A percentile compares a stretch with the other conserved stretches of the same genome.
These are phyloP conservation scores for Niebla homalea DNA, from an alignment of 495 filamentous ascomycete species.

Conservation along the genomic window DNA sequence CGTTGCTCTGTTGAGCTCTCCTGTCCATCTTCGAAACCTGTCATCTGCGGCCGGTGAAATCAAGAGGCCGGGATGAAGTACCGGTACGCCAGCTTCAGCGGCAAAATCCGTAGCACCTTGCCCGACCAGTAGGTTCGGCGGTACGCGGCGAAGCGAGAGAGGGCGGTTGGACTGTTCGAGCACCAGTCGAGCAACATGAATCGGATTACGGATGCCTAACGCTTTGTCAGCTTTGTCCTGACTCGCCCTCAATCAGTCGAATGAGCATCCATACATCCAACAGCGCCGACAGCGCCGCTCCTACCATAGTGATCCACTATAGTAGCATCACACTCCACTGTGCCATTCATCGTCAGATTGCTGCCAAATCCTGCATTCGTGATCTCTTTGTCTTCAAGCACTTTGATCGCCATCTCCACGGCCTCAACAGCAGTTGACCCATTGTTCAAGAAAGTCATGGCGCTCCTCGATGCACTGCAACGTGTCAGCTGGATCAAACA, in stretches of 20 bases:
- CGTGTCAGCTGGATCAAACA: background rate
- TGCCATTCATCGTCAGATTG: constrained; percentile 80
- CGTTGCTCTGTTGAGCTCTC: constrained; percentile 53
- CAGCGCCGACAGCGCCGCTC: constrained; percentile 86
- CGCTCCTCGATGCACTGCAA: constrained; percentile 61
- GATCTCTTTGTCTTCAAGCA: constrained; percentile 84
- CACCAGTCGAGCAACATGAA: constrained; percentile 69
- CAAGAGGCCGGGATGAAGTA: constrained; percentile 57
- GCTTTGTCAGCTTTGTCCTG: constrained; percentile 1
- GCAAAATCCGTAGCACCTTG: constrained; percentile 77
- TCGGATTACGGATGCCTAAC: constrained; percentile 82
- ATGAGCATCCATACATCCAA: constrained; percentile 50
- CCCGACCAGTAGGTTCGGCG: constrained; percentile 82
- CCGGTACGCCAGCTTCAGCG: constrained; percentile 53
- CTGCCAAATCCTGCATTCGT: constrained; percentile 95
- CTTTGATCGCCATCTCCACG: constrained; percentile 78
- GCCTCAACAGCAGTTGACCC: constrained; percentile 77
- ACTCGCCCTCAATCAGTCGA: background rate
- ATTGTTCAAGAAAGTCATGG: constrained; percentile 62
- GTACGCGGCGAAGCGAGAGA: constrained; percentile 71
- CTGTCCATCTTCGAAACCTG: constrained; percentile 62
- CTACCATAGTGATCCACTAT: constrained; percentile 82
- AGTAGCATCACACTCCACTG: constrained; percentile 87
- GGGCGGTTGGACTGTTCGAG: constrained; percentile 59
- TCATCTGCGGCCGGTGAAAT: constrained; percentile 61